Conservation (phyloP, 305 asterid genomes). For the Rubia tinctorum region DNA sequence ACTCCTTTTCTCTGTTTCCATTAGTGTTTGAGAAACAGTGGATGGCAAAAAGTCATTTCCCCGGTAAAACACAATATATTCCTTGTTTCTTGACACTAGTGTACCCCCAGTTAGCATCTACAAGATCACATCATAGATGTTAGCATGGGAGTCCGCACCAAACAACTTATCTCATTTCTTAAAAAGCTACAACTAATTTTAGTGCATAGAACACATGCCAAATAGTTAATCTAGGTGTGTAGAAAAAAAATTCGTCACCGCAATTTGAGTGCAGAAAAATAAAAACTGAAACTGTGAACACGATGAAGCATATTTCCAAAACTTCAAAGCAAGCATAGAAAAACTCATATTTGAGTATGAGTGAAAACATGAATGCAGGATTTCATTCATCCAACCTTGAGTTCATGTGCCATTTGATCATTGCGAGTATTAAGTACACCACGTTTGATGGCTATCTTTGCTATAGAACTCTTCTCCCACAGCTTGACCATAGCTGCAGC, state of each 20-base stretch:
- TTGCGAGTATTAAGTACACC: slow-evolving; percentile 79
- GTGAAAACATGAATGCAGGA: background rate
- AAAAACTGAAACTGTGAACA: background rate
- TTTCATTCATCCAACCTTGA: slow-evolving; percentile 48
- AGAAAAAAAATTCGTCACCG: background rate
- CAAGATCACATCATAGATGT: slow-evolving; percentile 10
- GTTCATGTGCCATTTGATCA: slow-evolving; percentile 94
- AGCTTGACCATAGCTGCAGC: slow-evolving; percentile 88
- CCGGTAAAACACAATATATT: slow-evolving; percentile 78
- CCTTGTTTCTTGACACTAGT: slow-evolving; percentile 84
- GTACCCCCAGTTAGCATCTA: slow-evolving; percentile 95
- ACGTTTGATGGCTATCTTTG: slow-evolving; percentile 87
- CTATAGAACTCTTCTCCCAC: slow-evolving; percentile 81
- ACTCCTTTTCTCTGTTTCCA: slow-evolving; percentile 51
- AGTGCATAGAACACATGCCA: background rate
- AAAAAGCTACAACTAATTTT: background rate
- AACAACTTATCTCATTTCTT: background rate
- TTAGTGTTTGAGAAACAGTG: slow-evolving; percentile 44
- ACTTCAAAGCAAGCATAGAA: background rate
- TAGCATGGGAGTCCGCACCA: background rate
- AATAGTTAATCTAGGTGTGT: background rate
- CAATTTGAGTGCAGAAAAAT: background rate
- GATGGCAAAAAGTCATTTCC: slow-evolving; percentile 89
- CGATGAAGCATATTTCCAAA: background rate
- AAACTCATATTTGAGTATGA: background rate